Evolutionary conservation across 2,329 filamentous ascomycete species (phyloP).

Genomic region (Aspergillus nomiae): DNA sequence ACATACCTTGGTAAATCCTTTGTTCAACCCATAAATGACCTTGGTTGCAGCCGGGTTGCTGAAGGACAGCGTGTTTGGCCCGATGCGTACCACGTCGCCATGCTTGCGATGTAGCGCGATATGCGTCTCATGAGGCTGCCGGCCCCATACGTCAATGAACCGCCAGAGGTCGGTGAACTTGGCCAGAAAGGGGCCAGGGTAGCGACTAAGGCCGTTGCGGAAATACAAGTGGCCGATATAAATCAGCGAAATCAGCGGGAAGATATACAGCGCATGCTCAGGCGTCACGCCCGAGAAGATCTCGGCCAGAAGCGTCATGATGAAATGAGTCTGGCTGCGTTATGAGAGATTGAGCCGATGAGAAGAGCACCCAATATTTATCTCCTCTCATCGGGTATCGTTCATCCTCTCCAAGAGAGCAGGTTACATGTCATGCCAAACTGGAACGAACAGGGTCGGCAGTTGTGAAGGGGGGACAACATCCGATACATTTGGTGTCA

Average conservation of each 20-base stretch:
- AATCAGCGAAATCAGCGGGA: background rate
- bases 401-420: background rate
- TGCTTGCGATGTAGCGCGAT: slow-evolving; percentile 68
- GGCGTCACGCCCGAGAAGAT: background rate
- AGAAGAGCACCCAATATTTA: background rate
- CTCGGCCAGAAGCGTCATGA: background rate
- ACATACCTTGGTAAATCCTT: slow-evolving; percentile 72
- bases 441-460: background rate
- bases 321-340: background rate
- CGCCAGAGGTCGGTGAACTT: slow-evolving; percentile 74
- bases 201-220: background rate
- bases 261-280: background rate
- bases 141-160: slow-evolving; percentile 66
- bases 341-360: background rate
- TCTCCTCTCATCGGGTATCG: background rate
- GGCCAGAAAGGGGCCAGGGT: slow-evolving; percentile 72
- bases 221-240: slow-evolving; percentile 34
- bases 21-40: slow-evolving; percentile 79
- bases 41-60: slow-evolving; percentile 73
- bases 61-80: slow-evolving; percentile 73
- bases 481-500: background rate
- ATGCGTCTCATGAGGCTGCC: slow-evolving; percentile 68
- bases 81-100: slow-evolving; percentile 73
- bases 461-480: background rate
- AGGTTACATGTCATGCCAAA: background rate